Conservation (phyloP, 495 filamentous ascomycete genomes). For the Massariosphaeria phaeospora region DNA sequence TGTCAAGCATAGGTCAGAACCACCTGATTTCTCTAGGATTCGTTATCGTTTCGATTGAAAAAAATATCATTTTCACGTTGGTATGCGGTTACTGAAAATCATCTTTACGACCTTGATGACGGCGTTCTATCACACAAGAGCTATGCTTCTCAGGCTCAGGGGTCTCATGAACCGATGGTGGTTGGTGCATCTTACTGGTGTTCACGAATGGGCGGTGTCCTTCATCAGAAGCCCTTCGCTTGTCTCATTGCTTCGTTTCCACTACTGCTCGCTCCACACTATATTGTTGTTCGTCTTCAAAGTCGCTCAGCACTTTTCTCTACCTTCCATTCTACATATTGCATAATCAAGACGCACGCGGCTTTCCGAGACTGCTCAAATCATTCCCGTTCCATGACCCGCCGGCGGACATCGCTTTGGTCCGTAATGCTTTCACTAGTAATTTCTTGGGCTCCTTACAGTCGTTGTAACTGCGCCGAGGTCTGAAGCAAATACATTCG, state of each 20-base stretch:
- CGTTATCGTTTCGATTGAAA: too few species aligned
- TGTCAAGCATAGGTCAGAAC: constrained; percentile 15
- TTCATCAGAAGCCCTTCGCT: not conserved
- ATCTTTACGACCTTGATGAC: constrained; percentile 24
- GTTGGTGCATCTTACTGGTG: constrained; percentile 28
- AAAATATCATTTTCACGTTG: too few species aligned
- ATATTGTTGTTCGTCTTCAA: not conserved
- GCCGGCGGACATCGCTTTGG: too few species aligned
- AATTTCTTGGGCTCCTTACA: too few species aligned
- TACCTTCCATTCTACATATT: not conserved
- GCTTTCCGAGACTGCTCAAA: not conserved
- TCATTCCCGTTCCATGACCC: constrained; percentile 4
- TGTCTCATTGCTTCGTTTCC: not conserved
- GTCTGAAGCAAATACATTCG: too few species aligned
- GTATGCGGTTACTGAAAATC: too few species aligned
- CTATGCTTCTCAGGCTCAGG: not conserved
- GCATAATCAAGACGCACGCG: constrained; percentile 7
- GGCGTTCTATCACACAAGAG: constrained; percentile 18
- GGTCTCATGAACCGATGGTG: constrained; percentile 1
- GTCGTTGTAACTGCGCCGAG: too few species aligned
- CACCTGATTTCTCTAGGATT: too few species aligned
- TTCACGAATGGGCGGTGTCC: not conserved
- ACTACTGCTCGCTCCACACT: not conserved
- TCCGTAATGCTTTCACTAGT: too few species aligned
- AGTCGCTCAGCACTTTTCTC: not conserved